Base-by-base conservation (phyloP, 768 basidiomycete genomes). In the Leccinellum luteum region DNA sequence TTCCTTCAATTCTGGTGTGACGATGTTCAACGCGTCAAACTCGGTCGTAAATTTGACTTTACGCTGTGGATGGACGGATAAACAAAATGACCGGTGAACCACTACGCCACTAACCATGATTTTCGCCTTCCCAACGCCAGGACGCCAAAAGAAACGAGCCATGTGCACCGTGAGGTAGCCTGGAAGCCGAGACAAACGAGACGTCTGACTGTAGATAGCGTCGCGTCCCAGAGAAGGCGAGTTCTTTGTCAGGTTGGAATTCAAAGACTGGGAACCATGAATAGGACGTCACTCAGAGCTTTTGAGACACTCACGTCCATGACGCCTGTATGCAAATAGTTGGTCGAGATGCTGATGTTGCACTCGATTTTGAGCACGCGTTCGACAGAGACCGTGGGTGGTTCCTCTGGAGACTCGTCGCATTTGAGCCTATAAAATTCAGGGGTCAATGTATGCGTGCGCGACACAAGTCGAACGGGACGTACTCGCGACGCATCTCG, bases 131-230 rank as follows among this genome's bases (percentile, higher is more conserved):
- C 89, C 74, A 58, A 97, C 94, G 63, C 98, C 97, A 35, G 83
- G 79, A 58, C 92, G 79, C 97, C 97, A 99, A 55, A 87, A 89
- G 72, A 98, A 99, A 48, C 97, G 90, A 13, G 95, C 94, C 89
- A 98, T 92, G 65, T 98, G 94, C 4, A 98, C 84, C 6, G 88
- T 86, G 21, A 97, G 81, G 66, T 91, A 95, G 5, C 84, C 73
- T 0, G 97, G 97, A 13, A 98, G 77, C 21, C 95, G 83, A 12
- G 91, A 84, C 51, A 99, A 67, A 9, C 94, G 86, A 4, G 90
- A 88, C 35, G 83, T 85, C 66, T 92, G 87, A 21, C 79, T 85
- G 76, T 98, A 98, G 0, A 81, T 72, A 0, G 95, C 95, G 43
- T 90, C 81, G 13, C 94, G 85, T 1, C 85, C 87, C 2, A 99